Evolutionary conservation across 768 basidiomycete species (phyloP).

Genomic region (Boletus patriciae): DNA sequence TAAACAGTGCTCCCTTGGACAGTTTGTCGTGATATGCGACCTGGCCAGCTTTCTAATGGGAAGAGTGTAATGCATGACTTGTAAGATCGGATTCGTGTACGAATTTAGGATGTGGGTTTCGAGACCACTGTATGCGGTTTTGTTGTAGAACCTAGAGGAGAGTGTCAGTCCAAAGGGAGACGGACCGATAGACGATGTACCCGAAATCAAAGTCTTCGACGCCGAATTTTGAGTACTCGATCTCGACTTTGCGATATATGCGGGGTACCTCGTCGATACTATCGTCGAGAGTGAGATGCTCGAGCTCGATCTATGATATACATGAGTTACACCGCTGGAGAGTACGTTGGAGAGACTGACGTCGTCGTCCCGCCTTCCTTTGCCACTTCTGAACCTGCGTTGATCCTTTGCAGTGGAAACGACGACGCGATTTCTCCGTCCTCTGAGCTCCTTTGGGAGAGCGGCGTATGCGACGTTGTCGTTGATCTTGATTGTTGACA

Average conservation of each 20-base stretch:
- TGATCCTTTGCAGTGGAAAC: conserved; percentile 52
- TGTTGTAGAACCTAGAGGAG: conserved; percentile 81
- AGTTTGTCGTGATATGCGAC: conserved; percentile 87
- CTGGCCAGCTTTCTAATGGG: conserved; percentile 84
- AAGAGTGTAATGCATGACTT: conserved; percentile 81
- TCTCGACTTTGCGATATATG: conserved; percentile 90
- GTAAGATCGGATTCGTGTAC: conserved; percentile 89
- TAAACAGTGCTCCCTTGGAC: conserved; percentile 88
- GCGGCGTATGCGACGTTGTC: conserved; percentile 90
- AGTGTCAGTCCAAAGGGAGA: neutral
- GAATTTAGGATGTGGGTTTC: conserved; percentile 98
- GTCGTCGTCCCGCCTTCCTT: conserved; percentile 48
- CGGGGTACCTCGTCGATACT: conserved; percentile 65
- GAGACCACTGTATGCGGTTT: conserved; percentile 84
- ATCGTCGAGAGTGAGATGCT: conserved; percentile 53
- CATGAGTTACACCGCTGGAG: conserved; percentile 3
- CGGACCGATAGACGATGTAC: conserved; percentile 41
- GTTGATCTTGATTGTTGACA: conserved; percentile 78
- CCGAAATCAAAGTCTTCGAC: conserved; percentile 99
- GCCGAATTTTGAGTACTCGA: conserved; percentile 97
- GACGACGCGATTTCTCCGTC: conserved; percentile 72
- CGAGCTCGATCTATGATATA: conserved; percentile 47
- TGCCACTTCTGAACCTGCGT: conserved; percentile 86
- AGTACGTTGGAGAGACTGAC: conserved; percentile 15
- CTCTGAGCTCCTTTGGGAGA: conserved; percentile 81